These are phyloP conservation scores for Penicillium sp. DNA, from an alignment of 2,329 filamentous ascomycete species.

Conservation along the genomic window DNA sequence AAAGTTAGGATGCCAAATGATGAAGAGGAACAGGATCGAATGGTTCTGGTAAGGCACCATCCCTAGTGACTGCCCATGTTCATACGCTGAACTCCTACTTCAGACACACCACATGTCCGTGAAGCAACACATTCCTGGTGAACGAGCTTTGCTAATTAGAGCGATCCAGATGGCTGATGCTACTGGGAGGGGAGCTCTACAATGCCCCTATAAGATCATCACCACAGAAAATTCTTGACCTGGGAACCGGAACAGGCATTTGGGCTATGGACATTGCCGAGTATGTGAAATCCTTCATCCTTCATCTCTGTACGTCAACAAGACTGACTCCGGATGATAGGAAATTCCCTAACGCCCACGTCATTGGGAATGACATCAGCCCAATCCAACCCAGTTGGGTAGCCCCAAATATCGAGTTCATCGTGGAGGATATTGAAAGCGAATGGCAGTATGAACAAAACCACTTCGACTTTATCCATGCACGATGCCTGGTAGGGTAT, in stretches of 20 bases:
- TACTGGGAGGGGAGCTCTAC: slow-evolving; percentile 29
- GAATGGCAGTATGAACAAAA: slow-evolving; percentile 30
- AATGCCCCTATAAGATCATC: slow-evolving; percentile 10
- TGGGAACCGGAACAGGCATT: slow-evolving; percentile 49
- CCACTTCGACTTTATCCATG: slow-evolving; percentile 39
- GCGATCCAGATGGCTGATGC: slow-evolving; percentile 25
- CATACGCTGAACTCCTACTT: slow-evolving; percentile 6
- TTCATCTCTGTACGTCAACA: neutral
- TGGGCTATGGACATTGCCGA: slow-evolving; percentile 50
- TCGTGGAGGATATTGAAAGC: slow-evolving; percentile 37
- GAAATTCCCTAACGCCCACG: slow-evolving; percentile 38
- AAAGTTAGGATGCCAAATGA: slow-evolving; percentile 37
- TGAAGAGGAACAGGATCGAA: slow-evolving; percentile 37
- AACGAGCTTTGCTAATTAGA: slow-evolving; percentile 20
- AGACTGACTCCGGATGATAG: slow-evolving; percentile 6
- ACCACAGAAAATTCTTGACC: slow-evolving; percentile 32
- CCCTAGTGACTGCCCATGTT: neutral
- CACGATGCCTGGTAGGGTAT: slow-evolving; percentile 29
- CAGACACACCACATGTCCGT: slow-evolving; percentile 26
- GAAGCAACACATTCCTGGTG: neutral
- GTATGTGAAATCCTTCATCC: slow-evolving; percentile 7
- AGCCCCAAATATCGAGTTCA: slow-evolving; percentile 23
- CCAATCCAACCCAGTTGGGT: slow-evolving; percentile 38
- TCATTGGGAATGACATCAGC: slow-evolving; percentile 44
- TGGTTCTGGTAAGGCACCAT: slow-evolving; percentile 28